Base-by-base conservation (phyloP, 768 basidiomycete species). In the Mycena capillaripes region DNA sequence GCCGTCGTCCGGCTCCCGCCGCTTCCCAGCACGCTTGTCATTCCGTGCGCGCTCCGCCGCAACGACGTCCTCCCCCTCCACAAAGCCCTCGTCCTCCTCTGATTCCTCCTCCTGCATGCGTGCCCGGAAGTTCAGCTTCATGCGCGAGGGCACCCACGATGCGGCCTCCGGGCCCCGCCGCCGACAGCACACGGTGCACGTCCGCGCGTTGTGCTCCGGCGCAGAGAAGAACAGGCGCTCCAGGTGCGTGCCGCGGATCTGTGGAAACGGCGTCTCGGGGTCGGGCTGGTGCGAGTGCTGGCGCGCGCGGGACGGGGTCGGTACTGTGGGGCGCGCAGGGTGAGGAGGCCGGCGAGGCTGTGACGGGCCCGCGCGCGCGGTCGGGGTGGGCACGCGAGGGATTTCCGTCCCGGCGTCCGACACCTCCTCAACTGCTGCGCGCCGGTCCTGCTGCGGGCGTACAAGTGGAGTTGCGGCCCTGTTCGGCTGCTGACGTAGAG, bases 171-270 rank as follows among this genome's bases (percentile, higher is more conserved):
- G 30, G n/a, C 69, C 76, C 40, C 85, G 83, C 30, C 85, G 84
- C 38, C 90, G 84, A 77, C 88, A 87, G 77, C 95, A 96, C 60
- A 91, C 86, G 3, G 85, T 86, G 77, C 94, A 94, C 3, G 91
- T 93, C 70, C 87, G 86, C 23, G 88, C 85, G 74, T 95, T 90
- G 74, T 96, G 95, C 52, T 90, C 90, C 3, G 93, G 92, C 2
- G 92, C 90, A 55, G 91, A 90, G 81, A 95, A 95, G 83, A 97
- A 96, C 60, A 97, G 81, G 0, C 89, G 86, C 78, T 97, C 95
- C 44, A 96, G 87, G 50, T 88, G 90, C 52, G 90, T 89, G 11
- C 94, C 95, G 25, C 93, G 90, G 53, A 97, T 96, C 70, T 91
- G 89, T 0, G 96, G 96, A 84, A 98, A 96, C 1, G 94, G 91